Evolutionary conservation across 139 green algal genomes (phyloP), one percentile per base, ranked within the genome.

Genomic region (Yamagishiella unicocca): DNA sequence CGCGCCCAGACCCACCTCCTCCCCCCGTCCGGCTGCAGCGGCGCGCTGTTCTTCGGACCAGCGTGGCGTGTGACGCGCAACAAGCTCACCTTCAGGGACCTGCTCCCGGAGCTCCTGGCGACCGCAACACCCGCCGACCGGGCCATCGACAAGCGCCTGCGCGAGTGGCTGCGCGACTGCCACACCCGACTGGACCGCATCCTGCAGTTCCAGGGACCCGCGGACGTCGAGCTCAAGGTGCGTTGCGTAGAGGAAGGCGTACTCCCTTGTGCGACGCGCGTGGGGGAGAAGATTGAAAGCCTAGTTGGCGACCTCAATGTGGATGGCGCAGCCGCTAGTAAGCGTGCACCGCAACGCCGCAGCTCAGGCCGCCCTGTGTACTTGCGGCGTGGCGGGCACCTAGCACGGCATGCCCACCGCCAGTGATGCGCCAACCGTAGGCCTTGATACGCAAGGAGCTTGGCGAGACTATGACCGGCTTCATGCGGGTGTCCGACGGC

Each of bases 41-140:
- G 95, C 53, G 90, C 93, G 22, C 95, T 98, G 21, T 98, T 98
- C 90, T 95, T 97, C 61, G 95, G 95, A 19, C 94, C 95, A 0
- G 82, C 81, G 33, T 98, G 96, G 88, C 84, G 86, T 22, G 95
- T 97, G 31, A 97, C 95, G 5, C 92, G 95, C 87, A 97, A 97
- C 94, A 97, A 96, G 91, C 90, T 94, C 22, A 94, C 74, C 21
- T 93, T 94, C 89, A 75, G 95, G 0, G 95, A 98, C 92, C 94
- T 96, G 87, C 84, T 98, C 73, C 58, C 62, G 3, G 83, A 94
- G 74, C 88, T 96, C 68, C 92, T 98, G 67, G 90, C 87, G 24
- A 55, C 58, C 7, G 93, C 93, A 17, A 90, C 88, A 17, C 89
- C 94, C 2, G 80, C 42, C 1, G 91, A 96, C 55, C 88, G 95